These are phyloP conservation scores for Kazachstania bromeliacearum DNA, from an alignment of 805 yeast species.

Conservation along the genomic window DNA sequence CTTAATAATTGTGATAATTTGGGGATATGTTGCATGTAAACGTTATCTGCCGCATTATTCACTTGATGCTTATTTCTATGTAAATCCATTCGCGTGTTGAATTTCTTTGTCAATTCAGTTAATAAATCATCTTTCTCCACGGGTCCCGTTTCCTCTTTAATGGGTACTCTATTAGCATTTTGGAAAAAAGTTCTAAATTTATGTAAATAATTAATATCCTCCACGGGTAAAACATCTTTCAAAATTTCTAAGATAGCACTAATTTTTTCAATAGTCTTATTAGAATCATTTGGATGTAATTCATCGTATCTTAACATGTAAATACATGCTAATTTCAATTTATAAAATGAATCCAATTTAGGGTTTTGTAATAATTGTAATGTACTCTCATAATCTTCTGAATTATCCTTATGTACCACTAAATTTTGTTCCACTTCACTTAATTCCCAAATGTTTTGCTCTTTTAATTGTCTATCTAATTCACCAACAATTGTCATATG, in stretches of 20 bases:
- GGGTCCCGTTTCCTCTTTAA: too few species aligned
- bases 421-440: constrained; percentile 86
- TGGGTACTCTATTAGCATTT: background rate
- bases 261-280: constrained; percentile 46
- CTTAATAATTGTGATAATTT: constrained; percentile 36
- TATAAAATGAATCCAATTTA: constrained; percentile 43
- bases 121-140: constrained; percentile 19
- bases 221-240: constrained; percentile 30
- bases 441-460: constrained; percentile 63
- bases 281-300: constrained; percentile 1
- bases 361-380: constrained; percentile 42
- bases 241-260: constrained; percentile 36
- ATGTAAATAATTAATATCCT: constrained; percentile 36
- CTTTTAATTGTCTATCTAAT: constrained; percentile 62
- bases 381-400: constrained; percentile 46
- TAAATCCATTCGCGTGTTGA: constrained; percentile 26
- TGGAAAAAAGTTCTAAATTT: constrained; percentile 33
- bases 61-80: constrained; percentile 25
- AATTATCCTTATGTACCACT: constrained; percentile 54
- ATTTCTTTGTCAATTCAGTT: constrained; percentile 27
- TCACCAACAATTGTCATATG: constrained; percentile 88
- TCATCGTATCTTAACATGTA: constrained; percentile 65
- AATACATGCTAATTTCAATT: constrained; percentile 62
- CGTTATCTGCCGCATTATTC: constrained; percentile 43
- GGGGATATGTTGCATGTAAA: constrained; percentile 89